Evolutionary conservation across 148 eudicot species (phyloP).

Genomic region (Cornus suecica): DNA sequence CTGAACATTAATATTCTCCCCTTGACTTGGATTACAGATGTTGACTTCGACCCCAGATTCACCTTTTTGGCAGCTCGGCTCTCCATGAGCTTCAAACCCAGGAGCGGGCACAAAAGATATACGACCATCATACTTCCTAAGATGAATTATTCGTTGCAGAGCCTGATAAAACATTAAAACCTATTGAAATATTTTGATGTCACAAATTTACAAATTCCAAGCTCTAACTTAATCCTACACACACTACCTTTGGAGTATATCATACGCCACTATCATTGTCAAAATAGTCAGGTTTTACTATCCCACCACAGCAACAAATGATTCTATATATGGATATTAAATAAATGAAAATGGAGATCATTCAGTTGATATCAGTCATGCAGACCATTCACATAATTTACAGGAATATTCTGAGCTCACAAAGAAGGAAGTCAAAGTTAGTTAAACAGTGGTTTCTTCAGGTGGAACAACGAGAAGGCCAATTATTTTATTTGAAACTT

Average conservation of each 20-base stretch:
- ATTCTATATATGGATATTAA: neutral
- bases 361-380: neutral
- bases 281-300: neutral
- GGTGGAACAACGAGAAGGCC: neutral
- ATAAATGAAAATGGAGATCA: neutral
- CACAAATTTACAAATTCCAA: neutral
- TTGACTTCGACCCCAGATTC: slow-evolving; percentile 25
- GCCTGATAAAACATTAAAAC: slow-evolving; percentile 37
- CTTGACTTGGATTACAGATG: slow-evolving; percentile 25
- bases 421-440: neutral
- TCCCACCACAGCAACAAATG: neutral
- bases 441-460: slow-evolving; percentile 1
- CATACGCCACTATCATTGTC: neutral
- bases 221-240: neutral
- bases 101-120: slow-evolving; percentile 82
- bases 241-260: neutral
- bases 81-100: slow-evolving; percentile 62
- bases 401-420: neutral
- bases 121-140: slow-evolving; percentile 79
- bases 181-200: neutral
- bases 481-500: no score
- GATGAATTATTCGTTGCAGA: slow-evolving; percentile 55
- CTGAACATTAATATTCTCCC: slow-evolving; percentile 23
- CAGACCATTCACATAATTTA: neutral
- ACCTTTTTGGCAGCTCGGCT: slow-evolving; percentile 32